phyloP scores from a whole-genome alignment of 441 rosid genomes.

The Erodium trifolium region DNA sequence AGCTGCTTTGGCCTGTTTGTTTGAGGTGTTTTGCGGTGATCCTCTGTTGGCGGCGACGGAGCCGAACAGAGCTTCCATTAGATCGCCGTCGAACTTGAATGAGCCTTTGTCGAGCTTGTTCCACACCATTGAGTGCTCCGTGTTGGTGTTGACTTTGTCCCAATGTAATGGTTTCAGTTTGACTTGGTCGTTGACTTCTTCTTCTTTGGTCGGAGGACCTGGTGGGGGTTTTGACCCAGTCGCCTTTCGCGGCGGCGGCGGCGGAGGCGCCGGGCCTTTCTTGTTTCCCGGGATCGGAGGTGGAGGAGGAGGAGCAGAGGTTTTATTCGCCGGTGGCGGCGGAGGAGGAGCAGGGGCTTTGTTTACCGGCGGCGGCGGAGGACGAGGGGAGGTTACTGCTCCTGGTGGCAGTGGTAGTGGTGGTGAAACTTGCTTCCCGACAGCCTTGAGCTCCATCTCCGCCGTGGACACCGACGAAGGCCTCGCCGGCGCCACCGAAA shows the following conservation, averaged over 20 bases:
- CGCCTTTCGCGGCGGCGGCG: neutral
- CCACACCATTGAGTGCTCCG: constrained; percentile 86
- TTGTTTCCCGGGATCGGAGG: constrained; percentile 20
- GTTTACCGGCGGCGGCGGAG: neutral
- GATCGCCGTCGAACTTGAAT: constrained; percentile 73
- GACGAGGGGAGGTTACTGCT: neutral
- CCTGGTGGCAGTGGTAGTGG: too few species aligned
- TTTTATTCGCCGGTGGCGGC: constrained; percentile 20
- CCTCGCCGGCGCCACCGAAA: neutral
- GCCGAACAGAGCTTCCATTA: constrained; percentile 97
- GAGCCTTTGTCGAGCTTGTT: constrained; percentile 78
- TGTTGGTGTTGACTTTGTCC: constrained; percentile 71
- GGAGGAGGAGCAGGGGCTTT: constrained; percentile 21
- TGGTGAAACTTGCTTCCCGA: too few species aligned
- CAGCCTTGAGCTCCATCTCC: too few species aligned
- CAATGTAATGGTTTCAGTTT: constrained; percentile 87
- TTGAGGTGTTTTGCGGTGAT: constrained; percentile 29
- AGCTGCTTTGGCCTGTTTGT: constrained; percentile 13
- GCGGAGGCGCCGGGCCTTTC: too few species aligned
- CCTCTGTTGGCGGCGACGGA: constrained; percentile 54
- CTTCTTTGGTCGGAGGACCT: constrained; percentile 46
- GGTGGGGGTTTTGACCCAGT: constrained; percentile 5
- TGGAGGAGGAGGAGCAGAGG: constrained; percentile 31
- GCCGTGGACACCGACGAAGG: neutral
- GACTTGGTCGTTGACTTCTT: constrained; percentile 38